Evolutionary conservation across 805 yeast species (phyloP), one percentile per base, ranked within the genome.

Genomic region (Candida sakaeoensis): DNA sequence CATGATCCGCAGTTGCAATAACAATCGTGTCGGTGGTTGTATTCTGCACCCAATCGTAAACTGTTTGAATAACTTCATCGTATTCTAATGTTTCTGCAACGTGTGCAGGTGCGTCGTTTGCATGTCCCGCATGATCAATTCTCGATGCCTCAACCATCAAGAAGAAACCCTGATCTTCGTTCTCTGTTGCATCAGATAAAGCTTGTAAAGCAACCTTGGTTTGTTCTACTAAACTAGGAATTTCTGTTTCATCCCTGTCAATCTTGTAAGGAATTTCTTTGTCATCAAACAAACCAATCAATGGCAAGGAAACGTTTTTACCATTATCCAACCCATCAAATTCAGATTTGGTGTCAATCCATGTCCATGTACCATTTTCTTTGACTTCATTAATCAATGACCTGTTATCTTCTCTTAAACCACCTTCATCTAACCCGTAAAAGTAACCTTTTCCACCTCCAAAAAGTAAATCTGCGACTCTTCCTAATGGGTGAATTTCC

Each of bases 81-180:
- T 80, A 89, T 2, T 95, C 95, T 51, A 89, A 65, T 2, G 87
- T 90, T 62, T 89, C 97, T 52, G 87, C 72, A 8, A 85, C 95
- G 62, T 88, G 96, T 6, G 96, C 95, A 8, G 89, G 90, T 7
- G 96, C 91, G 60, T 89, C 96, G 55, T 90, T 89, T 50, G 75
- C 80, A 63, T 89, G 97, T 34, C 96, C 96, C 4, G 95, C 95
- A 57, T 89, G 96, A 63, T 89, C 97, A 52, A 90, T 89, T 58
- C 96, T 75, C 5, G 95, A 85, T 9, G 96, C 95, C 67, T 89
- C 96, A 40, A 89, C 77, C 60, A 90, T 59, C 41, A 89, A 58
- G 65, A 90, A 89, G 60, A 90, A 89, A 0, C 96, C 96, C 49
- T 84, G 63, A 15, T 86, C 93, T 2, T 84, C 74, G 49, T 86